A percentile compares a stretch with the other conserved stretches of the same genome.
Conservation (phyloP, 805 yeast genomes). For the Saccharomyces kudriavzevii region DNA sequence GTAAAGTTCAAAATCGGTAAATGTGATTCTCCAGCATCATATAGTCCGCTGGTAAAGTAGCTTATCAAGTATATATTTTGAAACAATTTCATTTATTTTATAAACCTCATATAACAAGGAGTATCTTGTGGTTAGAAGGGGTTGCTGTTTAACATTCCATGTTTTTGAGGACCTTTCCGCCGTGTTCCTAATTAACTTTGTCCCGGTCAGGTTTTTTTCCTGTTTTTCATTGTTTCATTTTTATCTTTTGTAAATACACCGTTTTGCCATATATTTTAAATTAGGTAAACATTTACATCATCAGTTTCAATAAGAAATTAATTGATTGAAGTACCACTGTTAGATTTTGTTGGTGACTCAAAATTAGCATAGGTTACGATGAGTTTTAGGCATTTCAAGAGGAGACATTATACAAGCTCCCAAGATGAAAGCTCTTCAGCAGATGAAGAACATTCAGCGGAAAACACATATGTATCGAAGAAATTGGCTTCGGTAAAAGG, state of each 20-base stretch:
- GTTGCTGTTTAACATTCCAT: background rate
- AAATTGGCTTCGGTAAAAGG: background rate
- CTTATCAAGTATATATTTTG: background rate
- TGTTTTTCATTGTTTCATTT: background rate
- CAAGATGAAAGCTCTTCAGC: slow-evolving; percentile 2
- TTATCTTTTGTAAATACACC: too few relatives aligned
- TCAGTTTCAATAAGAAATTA: too few relatives aligned
- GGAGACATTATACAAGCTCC: slow-evolving; percentile 1
- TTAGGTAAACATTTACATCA: background rate
- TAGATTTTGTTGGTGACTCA: background rate
- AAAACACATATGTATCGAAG: background rate
- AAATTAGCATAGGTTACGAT: slow-evolving; percentile 5
- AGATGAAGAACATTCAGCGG: background rate
- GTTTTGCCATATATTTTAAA: background rate
- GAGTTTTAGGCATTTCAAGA: slow-evolving; percentile 20
- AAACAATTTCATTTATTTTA: background rate
- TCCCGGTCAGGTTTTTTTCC: background rate
- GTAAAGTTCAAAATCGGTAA: slow-evolving; percentile 8
- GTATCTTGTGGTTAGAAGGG: background rate
- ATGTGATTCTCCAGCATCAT: background rate
- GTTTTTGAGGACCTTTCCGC: background rate
- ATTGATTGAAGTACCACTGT: background rate
- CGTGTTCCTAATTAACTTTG: background rate
- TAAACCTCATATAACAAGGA: background rate
- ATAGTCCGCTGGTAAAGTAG: background rate